A percentile compares a stretch with the other conserved stretches of the same genome.
Conservation (phyloP, 768 basidiomycete genomes). For the Coprinellus aureogranulatus region DNA sequence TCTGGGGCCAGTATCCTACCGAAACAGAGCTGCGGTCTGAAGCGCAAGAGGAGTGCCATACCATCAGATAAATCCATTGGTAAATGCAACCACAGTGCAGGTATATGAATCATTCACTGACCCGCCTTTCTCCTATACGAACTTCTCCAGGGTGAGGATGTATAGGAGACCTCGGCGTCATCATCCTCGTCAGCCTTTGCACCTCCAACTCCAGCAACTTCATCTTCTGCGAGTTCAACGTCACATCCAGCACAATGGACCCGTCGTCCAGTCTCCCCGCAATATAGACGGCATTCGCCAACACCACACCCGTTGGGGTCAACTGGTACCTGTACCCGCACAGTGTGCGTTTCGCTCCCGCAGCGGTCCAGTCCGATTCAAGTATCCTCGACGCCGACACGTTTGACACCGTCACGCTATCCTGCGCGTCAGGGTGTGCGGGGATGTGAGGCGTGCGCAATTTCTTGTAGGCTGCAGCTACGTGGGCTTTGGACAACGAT, state of each 20-base stretch:
- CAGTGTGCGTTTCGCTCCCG: constrained; percentile 32
- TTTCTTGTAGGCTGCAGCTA: constrained; percentile 28
- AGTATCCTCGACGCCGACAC: constrained; percentile 40
- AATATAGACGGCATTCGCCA: constrained; percentile 37
- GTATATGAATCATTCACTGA: too few relatives aligned
- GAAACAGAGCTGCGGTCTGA: too few relatives aligned
- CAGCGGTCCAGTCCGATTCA: constrained; percentile 36
- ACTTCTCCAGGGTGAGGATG: too few relatives aligned
- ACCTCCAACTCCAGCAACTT: constrained; percentile 30
- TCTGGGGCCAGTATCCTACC: too few relatives aligned
- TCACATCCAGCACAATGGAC: constrained; percentile 38
- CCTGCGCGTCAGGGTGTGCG: constrained; percentile 31
- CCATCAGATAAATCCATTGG: too few relatives aligned
- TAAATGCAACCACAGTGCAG: too few relatives aligned
- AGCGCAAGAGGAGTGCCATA: too few relatives aligned
- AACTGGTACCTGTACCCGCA: constrained; percentile 40
- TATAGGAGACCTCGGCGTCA: too few relatives aligned
- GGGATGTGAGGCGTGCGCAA: constrained; percentile 28
- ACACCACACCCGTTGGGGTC: constrained; percentile 31
- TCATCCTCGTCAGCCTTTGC: constrained; percentile 9
- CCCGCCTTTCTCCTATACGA: too few relatives aligned
- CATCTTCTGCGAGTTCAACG: constrained; percentile 27
- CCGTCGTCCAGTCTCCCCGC: constrained; percentile 37
- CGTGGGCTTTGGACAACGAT: constrained; percentile 26
- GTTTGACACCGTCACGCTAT: constrained; percentile 37